These are phyloP conservation scores for Neurospora sp. DNA, from an alignment of 495 filamentous ascomycete genomes.

Conservation along the genomic window DNA sequence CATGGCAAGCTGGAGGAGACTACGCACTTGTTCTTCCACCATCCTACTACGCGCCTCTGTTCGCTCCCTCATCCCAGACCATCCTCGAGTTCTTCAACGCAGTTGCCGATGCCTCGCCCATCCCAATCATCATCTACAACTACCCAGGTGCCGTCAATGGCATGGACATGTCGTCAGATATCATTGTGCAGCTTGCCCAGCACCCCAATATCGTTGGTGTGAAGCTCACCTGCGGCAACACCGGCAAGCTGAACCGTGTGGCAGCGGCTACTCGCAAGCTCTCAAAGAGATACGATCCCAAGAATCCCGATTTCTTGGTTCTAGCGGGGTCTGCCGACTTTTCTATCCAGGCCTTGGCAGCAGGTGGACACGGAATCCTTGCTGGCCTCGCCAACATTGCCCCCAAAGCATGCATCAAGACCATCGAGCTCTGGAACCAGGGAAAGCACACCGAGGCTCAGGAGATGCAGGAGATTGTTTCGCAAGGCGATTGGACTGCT, in stretches of 20 bases:
- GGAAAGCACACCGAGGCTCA: slow-evolving; percentile 66
- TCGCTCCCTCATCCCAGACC: slow-evolving; percentile 50
- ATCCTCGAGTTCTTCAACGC: slow-evolving; percentile 64
- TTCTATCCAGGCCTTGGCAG: slow-evolving; percentile 71
- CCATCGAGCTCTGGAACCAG: slow-evolving; percentile 59
- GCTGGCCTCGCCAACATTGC: slow-evolving; percentile 78
- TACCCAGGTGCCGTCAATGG: slow-evolving; percentile 76
- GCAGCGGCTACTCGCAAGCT: slow-evolving; percentile 67
- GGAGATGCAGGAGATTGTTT: slow-evolving; percentile 68
- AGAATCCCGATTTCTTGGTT: slow-evolving; percentile 53
- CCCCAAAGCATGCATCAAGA: slow-evolving; percentile 61
- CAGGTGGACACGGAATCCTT: slow-evolving; percentile 79
- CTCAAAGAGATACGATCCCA: slow-evolving; percentile 57
- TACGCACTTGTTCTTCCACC: slow-evolving; percentile 84
- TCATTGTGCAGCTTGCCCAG: slow-evolving; percentile 59
- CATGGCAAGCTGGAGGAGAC: slow-evolving; percentile 69
- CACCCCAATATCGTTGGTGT: slow-evolving; percentile 84
- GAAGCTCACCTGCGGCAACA: slow-evolving; percentile 92
- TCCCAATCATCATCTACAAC: slow-evolving; percentile 91
- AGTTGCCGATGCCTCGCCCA: slow-evolving; percentile 70
- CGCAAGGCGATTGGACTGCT: slow-evolving; percentile 76
- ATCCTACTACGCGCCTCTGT: slow-evolving; percentile 68
- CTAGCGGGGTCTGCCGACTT: slow-evolving; percentile 89
- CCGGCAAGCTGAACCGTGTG: slow-evolving; percentile 78
- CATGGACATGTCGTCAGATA: slow-evolving; percentile 73